Conservation (phyloP, 345 rosid species). For the Turritis glabra region DNA sequence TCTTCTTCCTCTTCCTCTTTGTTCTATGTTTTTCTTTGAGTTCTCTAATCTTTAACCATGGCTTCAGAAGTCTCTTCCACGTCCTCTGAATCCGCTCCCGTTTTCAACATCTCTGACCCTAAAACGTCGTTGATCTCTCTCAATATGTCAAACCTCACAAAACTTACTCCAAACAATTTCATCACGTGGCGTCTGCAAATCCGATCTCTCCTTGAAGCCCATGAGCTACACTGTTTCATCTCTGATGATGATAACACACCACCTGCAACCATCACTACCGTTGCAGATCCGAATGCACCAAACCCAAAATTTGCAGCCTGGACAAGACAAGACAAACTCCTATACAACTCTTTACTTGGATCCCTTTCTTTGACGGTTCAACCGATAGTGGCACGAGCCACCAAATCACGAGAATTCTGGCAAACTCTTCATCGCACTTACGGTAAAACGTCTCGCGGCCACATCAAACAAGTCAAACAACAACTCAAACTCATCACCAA, state of each 20-base stretch:
- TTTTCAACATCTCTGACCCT: fast-evolving
- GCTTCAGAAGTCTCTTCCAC: fast-evolving
- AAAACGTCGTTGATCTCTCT: neutral
- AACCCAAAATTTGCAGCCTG: neutral
- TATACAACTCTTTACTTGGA: neutral
- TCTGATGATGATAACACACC: neutral
- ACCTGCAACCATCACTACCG: neutral
- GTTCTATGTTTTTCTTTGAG: too few relatives aligned
- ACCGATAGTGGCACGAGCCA: neutral
- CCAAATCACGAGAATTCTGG: neutral
- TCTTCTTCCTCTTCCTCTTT: too few relatives aligned
- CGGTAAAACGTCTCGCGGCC: fast-evolving
- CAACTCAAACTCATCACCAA: neutral
- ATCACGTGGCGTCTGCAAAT: neutral
- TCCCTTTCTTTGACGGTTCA: neutral
- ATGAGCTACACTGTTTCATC: neutral
- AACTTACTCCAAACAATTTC: neutral
- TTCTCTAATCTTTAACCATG: too few relatives aligned
- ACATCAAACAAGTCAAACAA: too few relatives aligned
- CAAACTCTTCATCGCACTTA: neutral
- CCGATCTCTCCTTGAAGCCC: neutral
- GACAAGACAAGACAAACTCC: neutral
- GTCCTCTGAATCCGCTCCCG: neutral
- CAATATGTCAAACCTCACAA: neutral
- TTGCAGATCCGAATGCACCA: fast-evolving